These are phyloP conservation scores for Lunularia cruciata DNA, from an alignment of 225 moss, liverwort and hornwort species.

Conservation along the genomic window DNA sequence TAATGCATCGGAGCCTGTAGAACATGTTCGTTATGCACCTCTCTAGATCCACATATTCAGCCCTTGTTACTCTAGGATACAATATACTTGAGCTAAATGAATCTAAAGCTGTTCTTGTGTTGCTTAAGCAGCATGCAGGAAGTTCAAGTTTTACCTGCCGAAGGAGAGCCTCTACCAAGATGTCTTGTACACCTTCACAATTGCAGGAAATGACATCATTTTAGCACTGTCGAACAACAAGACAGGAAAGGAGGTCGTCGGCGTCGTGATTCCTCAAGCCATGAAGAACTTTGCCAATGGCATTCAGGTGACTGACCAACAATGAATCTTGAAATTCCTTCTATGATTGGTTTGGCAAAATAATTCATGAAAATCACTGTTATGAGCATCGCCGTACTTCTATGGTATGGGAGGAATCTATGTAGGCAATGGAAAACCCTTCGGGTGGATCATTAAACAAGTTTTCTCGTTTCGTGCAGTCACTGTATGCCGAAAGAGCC, in stretches of 20 bases:
- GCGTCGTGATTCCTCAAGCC: background rate
- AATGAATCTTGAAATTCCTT: no score
- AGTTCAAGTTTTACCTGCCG: background rate
- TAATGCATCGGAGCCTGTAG: no score
- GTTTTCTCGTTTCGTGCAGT: slow-evolving; percentile 6
- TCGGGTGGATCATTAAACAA: no score
- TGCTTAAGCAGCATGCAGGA: background rate
- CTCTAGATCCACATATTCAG: background rate
- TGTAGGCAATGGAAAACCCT: no score
- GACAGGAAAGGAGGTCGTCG: background rate
- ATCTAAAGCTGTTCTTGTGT: background rate
- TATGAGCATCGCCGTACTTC: no score
- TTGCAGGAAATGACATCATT: slow-evolving; percentile 16
- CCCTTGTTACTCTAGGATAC: background rate
- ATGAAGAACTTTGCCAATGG: background rate
- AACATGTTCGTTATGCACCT: background rate
- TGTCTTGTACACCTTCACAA: slow-evolving; percentile 13
- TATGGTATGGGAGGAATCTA: no score
- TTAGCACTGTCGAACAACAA: background rate
- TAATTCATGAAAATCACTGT: no score
- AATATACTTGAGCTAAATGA: background rate
- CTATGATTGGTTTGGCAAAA: no score
- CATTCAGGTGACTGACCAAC: slow-evolving; percentile 3
- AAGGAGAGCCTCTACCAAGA: background rate
- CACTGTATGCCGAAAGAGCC: slow-evolving; percentile 17